phyloP scores from a whole-genome alignment of 495 filamentous ascomycete genomes.

The Neurospora tetraspora region DNA sequence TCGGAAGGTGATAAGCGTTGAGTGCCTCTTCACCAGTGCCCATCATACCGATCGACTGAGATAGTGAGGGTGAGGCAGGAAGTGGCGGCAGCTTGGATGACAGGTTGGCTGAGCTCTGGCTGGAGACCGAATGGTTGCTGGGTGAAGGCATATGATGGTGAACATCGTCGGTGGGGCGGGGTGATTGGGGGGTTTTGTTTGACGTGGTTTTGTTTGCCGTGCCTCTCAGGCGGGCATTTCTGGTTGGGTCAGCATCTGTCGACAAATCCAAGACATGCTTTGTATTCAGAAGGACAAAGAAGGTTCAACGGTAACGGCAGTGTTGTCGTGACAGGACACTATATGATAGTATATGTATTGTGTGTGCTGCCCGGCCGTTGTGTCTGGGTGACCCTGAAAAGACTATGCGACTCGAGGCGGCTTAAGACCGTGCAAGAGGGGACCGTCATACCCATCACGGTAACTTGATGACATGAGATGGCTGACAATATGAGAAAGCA shows the following conservation, averaged over 20 bases:
- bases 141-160: conserved; percentile 26
- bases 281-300: background rate
- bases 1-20: conserved; percentile 41
- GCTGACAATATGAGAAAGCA: conserved; percentile 4
- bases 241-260: conserved; percentile 17
- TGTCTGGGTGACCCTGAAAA: background rate
- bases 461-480: background rate
- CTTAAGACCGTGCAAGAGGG: background rate
- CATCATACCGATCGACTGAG: conserved; percentile 23
- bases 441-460: background rate
- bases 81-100: conserved; percentile 45
- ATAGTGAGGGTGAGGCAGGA: conserved; percentile 30
- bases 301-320: background rate
- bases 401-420: background rate
- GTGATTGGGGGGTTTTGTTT: conserved; percentile 31
- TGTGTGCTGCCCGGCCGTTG: background rate
- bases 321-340: background rate
- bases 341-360: background rate
- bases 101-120: conserved; percentile 37
- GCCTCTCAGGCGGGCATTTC: conserved; percentile 39
- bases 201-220: conserved; percentile 30
- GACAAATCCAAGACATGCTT: conserved; percentile 10
- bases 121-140: conserved; percentile 32
- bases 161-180: conserved; percentile 20
- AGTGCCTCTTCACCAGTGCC: conserved; percentile 35